phyloP scores from a whole-genome alignment of 2,329 filamentous ascomycete species.

The Verruconis gallopava region DNA sequence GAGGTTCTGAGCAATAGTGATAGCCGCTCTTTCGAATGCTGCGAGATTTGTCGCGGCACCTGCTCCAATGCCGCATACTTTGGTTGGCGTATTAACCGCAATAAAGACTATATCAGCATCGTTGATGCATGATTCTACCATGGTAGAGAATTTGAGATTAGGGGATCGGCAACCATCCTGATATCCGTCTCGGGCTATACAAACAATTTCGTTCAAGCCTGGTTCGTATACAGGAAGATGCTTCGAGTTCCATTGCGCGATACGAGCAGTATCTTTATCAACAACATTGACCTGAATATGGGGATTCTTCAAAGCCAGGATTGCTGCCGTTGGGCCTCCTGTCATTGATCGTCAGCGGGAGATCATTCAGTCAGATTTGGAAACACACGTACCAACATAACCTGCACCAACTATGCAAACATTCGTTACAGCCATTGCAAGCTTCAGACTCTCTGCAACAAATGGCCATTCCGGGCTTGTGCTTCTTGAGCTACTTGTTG shows the following conservation, averaged over 20 bases:
- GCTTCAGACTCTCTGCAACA: not conserved
- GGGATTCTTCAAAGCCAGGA: constrained; percentile 61
- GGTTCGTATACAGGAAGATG: constrained; percentile 66
- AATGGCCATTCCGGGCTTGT: not conserved
- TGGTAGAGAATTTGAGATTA: constrained; percentile 61
- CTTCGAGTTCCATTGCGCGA: constrained; percentile 58
- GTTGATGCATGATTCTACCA: constrained; percentile 46
- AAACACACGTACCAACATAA: constrained; percentile 49
- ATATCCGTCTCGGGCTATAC: constrained; percentile 40
- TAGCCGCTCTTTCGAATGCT: constrained; percentile 55
- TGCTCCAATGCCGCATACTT: constrained; percentile 53
- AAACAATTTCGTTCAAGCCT: constrained; percentile 53
- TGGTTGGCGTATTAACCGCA: constrained; percentile 67
- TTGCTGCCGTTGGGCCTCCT: constrained; percentile 63
- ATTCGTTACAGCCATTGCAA: constrained; percentile 31
- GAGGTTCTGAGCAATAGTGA: constrained; percentile 52
- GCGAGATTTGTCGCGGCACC: constrained; percentile 61
- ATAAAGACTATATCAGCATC: constrained; percentile 64
- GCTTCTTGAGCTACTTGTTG: not conserved
- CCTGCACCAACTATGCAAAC: constrained; percentile 65
- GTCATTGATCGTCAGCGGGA: not conserved
- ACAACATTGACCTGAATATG: constrained; percentile 57
- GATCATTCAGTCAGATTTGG: constrained; percentile 7
- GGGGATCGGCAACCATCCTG: constrained; percentile 6
- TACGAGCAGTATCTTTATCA: constrained; percentile 51